phyloP scores from a whole-genome alignment of 2,329 filamentous ascomycete genomes.

The Fusarium redolens region DNA sequence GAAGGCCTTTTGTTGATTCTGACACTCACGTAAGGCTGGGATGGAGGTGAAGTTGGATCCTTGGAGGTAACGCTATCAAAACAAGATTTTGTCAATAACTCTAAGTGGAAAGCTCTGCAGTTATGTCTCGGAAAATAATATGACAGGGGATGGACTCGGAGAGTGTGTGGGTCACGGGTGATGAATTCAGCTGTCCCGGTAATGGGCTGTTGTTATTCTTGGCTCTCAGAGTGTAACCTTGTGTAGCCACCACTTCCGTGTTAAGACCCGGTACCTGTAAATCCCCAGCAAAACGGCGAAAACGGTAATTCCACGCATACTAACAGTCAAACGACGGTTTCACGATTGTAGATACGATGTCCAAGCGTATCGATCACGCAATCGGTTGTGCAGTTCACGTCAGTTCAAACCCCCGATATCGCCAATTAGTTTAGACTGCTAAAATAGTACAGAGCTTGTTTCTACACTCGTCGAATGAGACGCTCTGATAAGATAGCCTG shows the following conservation, averaged over 20 bases:
- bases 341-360: not conserved
- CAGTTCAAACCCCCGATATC: not conserved
- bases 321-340: not conserved
- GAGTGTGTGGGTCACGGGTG: not conserved
- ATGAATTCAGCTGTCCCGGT: not conserved
- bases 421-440: not conserved
- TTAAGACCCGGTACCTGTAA: slow-evolving; percentile 6
- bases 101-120: not conserved
- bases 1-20: not conserved
- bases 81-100: not conserved
- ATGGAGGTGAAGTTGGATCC: not conserved
- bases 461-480: not conserved
- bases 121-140: not conserved
- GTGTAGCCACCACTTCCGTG: not conserved
- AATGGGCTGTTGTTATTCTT: not conserved
- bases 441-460: not conserved
- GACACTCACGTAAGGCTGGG: slow-evolving; percentile 2
- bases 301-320: not conserved
- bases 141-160: not conserved
- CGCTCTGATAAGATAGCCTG: not conserved
- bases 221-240: not conserved
- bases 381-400: not conserved
- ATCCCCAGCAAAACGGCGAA: slow-evolving; percentile 3
- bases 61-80: not conserved
- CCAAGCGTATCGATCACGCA: not conserved